Base-by-base conservation (phyloP, 139 green algal species). In the Chlamydomonas sp. region DNA sequence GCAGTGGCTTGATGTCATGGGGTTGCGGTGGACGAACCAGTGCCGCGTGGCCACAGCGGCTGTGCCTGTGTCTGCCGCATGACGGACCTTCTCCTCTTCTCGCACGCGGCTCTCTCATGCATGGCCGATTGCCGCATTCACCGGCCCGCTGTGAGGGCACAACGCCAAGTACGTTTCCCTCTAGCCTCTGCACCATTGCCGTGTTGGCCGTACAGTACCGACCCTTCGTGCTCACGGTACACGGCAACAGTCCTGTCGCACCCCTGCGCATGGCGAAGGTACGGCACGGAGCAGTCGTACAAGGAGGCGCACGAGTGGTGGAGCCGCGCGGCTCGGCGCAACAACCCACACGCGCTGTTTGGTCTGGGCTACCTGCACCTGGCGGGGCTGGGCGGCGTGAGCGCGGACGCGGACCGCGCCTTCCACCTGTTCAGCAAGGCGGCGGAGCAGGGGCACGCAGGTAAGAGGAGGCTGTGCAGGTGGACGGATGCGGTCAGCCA, bases 281-380 rank as follows among this genome's bases (percentile, higher is more conserved):
- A 86, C 82, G 82, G 82, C 61, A 82, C 83, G 5, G 9, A 58
- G 18, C 62, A 31, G 17, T 77, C 63, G 63, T 88, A 77, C 63
- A 71, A 75, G 49, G 9, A 85, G 57, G 90, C 91, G 1, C 64
- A 90, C 0, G 72, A 91, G 49, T 94, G 86, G 88, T 96, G 96
- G 84, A 80, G 78, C 59, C 61, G 81, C 12, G 92, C 93, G 3
- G 91, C 91, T 16, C 85, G 91, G 20, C 67, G 92, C 73, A 88
- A 92, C 61, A 91, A 95, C 83, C 83, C 95, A 14, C 90, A 91
- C 57, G 97, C 92, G 0, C 91, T 95, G 79, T 98, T 97, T 69
- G 97, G 96, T 1, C 92, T 99, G 78, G 98, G 94, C 10, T 99
- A 98, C 93, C 93, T 99, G 93, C 87, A 98, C 89, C 90, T 98